These are phyloP conservation scores for Rhodofomes roseus DNA, from an alignment of 1,284 basidiomycete genomes.

Conservation along the genomic window DNA sequence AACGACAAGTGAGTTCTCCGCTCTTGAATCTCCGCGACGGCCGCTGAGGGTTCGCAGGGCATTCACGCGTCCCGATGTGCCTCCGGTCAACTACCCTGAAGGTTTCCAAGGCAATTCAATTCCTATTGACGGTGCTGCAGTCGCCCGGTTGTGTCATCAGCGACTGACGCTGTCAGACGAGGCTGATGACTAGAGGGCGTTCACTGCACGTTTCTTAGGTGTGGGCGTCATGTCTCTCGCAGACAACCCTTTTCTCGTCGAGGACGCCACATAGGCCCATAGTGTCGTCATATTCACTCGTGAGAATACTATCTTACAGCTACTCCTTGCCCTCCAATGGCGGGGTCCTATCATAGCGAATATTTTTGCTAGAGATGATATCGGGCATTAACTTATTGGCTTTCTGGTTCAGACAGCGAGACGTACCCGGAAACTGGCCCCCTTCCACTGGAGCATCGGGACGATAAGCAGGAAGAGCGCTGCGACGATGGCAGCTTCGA, in stretches of 20 bases:
- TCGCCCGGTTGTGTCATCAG: slow-evolving; percentile 34
- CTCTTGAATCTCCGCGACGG: neutral
- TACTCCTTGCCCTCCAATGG: neutral
- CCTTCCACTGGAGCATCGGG: slow-evolving; percentile 47
- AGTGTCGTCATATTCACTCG: neutral
- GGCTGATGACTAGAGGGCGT: slow-evolving; percentile 31
- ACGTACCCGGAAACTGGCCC: slow-evolving; percentile 41
- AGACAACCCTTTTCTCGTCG: too few species aligned
- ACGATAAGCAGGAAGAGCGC: slow-evolving; percentile 51
- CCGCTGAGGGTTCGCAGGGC: slow-evolving; percentile 21
- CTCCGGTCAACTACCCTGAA: slow-evolving; percentile 46
- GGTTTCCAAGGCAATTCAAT: slow-evolving; percentile 60
- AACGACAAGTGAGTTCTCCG: slow-evolving; percentile 38
- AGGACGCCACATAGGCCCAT: neutral
- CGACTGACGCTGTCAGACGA: slow-evolving; percentile 36
- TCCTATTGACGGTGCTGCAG: slow-evolving; percentile 44
- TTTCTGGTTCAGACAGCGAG: neutral
- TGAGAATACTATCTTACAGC: neutral
- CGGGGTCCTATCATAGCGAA: neutral
- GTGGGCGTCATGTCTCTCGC: too few species aligned
- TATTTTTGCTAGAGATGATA: neutral
- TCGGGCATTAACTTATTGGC: neutral
- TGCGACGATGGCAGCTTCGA: slow-evolving; percentile 54
- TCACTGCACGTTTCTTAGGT: neutral
- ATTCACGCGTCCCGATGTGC: slow-evolving; percentile 46